Evolutionary conservation across 768 basidiomycete genomes (phyloP).

Genomic region (Russula sp.): DNA sequence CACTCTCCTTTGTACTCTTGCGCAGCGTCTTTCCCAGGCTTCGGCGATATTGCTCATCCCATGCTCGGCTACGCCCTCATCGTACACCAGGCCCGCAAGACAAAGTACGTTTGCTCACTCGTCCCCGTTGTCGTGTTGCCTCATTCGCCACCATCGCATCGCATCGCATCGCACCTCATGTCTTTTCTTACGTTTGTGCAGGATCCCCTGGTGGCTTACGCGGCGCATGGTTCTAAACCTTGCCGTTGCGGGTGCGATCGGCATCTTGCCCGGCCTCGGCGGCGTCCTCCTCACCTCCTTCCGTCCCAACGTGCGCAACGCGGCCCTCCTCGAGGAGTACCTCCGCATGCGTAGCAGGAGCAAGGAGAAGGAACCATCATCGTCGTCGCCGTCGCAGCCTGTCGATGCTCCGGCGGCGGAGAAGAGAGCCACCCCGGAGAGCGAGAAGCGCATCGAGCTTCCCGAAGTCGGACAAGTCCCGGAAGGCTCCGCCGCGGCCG

Average conservation of each 20-base stretch:
- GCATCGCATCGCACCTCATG: neutral
- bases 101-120: conserved; percentile 43
- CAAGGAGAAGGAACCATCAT: neutral
- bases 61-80: conserved; percentile 71
- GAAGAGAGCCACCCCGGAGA: neutral
- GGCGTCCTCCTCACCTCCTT: conserved; percentile 70
- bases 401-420: neutral
- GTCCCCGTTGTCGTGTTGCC: neutral
- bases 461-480: neutral
- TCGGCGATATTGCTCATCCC: conserved; percentile 60
- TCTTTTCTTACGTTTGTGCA: conserved; percentile 11
- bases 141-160: neutral
- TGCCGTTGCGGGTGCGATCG: conserved; percentile 56
- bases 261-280: conserved; percentile 66
- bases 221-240: conserved; percentile 75
- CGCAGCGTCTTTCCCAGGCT: conserved; percentile 51
- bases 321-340: conserved; percentile 78
- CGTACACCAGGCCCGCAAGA: conserved; percentile 65
- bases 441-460: neutral
- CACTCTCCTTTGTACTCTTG: neutral
- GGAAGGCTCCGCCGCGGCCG: neutral
- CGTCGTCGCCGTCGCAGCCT: neutral
- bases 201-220: conserved; percentile 57
- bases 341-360: conserved; percentile 58
- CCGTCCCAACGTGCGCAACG: conserved; percentile 90